Base-by-base conservation (phyloP, 768 basidiomycete genomes). In the Lentinula boryana region DNA sequence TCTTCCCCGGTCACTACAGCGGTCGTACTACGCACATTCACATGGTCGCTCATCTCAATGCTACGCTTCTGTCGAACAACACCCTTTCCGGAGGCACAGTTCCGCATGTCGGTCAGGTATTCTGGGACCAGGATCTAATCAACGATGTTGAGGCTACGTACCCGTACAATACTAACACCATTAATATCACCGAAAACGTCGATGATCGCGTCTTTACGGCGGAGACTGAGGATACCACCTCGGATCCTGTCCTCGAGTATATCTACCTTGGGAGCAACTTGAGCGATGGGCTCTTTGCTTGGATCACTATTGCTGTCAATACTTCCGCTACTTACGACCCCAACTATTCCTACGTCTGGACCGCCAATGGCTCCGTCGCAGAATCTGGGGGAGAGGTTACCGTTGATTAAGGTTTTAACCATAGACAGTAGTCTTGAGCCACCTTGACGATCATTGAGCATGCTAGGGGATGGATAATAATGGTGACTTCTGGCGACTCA, bases 71-170 rank as follows among this genome's bases (percentile, higher is more conserved):
- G 43, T 23, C 33, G 15, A 66, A 66, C 58, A 60, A 63, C 43
- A 65, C 63, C 23, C 48, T 48, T 54, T 31, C 27, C 53, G 57
- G 58, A 43, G 53, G 23, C 6, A 46, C 52, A 38, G 61, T 60
- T n/a, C 27, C 43, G 21, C 65, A 66, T 58, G 61, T 66, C 61
- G 65, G 65, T 15, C 65, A 66, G 55, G 13, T 66, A 46, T 64
- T 66, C 58, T 62, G 56, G n/a, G 65, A 66, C 56, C 63, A 60
- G 50, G 40, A 59, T 23, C 54, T 65, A 15, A 63, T 65, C 38
- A 57, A 27, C 35, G 40, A 44, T 4, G 63, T 65, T 18, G 63
- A 63, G n/a, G 52, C 44, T 15, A 48, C 40, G 2, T 49, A 46
- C 7, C 65, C 65, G 9, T 66, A 66, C 51, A 44, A n/a, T 15